A percentile compares a stretch with the other conserved stretches of the same genome.
phyloP scores from a whole-genome alignment of 495 filamentous ascomycete genomes.

The Neurospora tetrasperma region DNA sequence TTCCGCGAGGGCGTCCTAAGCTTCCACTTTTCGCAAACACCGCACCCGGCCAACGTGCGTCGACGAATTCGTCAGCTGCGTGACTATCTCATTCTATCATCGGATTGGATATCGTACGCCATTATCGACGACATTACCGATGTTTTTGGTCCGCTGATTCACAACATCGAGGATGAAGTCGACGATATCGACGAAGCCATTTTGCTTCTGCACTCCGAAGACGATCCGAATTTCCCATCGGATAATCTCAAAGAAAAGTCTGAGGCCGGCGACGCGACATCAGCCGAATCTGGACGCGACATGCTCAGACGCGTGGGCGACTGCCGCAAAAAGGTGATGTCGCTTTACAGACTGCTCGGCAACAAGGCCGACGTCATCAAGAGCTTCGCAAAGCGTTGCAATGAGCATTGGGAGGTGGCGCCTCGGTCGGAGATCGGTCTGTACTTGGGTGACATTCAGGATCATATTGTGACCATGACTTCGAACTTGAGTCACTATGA shows the following conservation, averaged over 20 bases:
- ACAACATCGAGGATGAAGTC: constrained; percentile 80
- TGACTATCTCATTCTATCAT: constrained; percentile 85
- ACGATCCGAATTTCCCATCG: constrained; percentile 16
- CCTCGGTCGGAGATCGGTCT: constrained; percentile 90
- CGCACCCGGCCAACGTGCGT: constrained; percentile 91
- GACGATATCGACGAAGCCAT: constrained; percentile 82
- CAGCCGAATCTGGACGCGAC: constrained; percentile 54
- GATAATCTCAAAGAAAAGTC: constrained; percentile 22
- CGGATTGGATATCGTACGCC: constrained; percentile 97
- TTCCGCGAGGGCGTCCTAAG: constrained; percentile 92
- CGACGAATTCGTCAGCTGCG: constrained; percentile 85
- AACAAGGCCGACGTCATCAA: constrained; percentile 99
- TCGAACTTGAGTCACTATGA: constrained; percentile 91
- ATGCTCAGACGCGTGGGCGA: constrained; percentile 88
- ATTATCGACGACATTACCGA: constrained; percentile 98
- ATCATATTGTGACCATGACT: constrained; percentile 98
- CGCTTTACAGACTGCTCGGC: constrained; percentile 77
- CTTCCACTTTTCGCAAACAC: constrained; percentile 90
- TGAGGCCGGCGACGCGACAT: constrained; percentile 28
- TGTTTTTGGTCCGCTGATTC: constrained; percentile 82
- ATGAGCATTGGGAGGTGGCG: constrained; percentile 95
- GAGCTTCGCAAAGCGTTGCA: constrained; percentile 97
- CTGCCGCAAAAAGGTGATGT: constrained; percentile 95
- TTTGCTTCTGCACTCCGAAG: constrained; percentile 58
- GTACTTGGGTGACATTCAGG: constrained; percentile 95